These are phyloP conservation scores for Trichosanthes truncata DNA, from an alignment of 306 rosid genomes.

Conservation along the genomic window DNA sequence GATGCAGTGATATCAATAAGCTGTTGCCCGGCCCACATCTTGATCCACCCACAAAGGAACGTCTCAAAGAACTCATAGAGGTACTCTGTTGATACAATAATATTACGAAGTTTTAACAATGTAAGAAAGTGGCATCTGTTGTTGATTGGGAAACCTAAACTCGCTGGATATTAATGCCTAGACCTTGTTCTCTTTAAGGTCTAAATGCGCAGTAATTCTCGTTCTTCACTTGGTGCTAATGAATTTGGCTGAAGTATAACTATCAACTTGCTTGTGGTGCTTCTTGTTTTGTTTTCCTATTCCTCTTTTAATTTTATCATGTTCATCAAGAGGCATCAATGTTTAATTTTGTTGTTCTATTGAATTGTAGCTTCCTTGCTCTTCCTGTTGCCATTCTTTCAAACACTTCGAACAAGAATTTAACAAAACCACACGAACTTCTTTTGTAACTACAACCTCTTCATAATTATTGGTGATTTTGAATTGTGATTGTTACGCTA, in stretches of 20 bases:
- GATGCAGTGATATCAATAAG: slow-evolving; percentile 75
- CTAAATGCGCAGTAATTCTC: not conserved
- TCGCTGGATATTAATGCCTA: not conserved
- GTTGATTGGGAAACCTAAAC: not conserved
- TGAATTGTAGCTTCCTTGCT: not conserved
- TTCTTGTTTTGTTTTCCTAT: not conserved
- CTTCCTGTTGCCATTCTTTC: not conserved
- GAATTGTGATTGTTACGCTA: no score
- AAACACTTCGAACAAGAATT: not conserved
- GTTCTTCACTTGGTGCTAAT: not conserved
- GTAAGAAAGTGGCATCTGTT: not conserved
- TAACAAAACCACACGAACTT: no score
- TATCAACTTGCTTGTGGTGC: not conserved
- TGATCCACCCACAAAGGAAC: slow-evolving; percentile 69
- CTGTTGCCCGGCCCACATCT: slow-evolving; percentile 66
- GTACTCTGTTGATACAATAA: slow-evolving; percentile 24
- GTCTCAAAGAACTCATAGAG: slow-evolving; percentile 39
- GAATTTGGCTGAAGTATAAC: not conserved
- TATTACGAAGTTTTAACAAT: not conserved
- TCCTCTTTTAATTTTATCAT: not conserved
- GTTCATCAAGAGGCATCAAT: not conserved
- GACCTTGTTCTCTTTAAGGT: not conserved
- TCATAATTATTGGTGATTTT: no score
- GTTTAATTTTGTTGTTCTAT: not conserved
- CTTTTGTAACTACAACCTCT: no score